Percentiles rank a stretch among this genome's conserved stretches.
Conservation (phyloP, 179 eudicot species). For the Carnegiea gigantea region DNA sequence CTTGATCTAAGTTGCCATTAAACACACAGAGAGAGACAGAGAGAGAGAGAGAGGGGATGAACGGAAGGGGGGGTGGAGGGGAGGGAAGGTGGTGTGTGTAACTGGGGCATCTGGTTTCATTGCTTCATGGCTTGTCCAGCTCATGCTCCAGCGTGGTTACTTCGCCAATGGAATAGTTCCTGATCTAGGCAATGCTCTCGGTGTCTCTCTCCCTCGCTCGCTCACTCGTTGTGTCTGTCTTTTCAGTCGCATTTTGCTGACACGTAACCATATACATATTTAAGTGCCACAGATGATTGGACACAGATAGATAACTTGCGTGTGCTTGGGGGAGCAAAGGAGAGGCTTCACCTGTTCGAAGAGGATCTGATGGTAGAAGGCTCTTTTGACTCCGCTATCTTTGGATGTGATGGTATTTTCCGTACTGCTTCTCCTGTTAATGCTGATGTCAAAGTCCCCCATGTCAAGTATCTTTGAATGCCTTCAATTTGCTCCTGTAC, state of each 20-base stretch:
- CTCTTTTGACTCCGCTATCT: conserved; percentile 28
- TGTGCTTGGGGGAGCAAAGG: conserved; percentile 24
- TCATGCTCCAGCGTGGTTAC: conserved; percentile 18
- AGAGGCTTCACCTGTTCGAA: conserved; percentile 22
- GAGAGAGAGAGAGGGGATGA: no score
- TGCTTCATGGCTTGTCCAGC: conserved; percentile 28
- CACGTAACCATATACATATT: no score
- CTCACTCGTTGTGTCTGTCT: background rate
- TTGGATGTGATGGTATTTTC: conserved; percentile 26
- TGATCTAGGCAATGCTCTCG: background rate
- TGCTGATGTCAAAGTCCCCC: background rate
- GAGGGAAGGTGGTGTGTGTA: background rate
- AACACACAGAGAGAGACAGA: no score
- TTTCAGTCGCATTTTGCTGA: background rate
- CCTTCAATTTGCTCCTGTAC: background rate
- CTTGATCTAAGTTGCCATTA: no score
- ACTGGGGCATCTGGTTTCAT: conserved; percentile 27
- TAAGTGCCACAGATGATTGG: background rate
- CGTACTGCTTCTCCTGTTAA: conserved; percentile 25
- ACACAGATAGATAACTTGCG: conserved; percentile 14
- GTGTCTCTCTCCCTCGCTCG: no score
- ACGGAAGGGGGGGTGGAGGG: no score
- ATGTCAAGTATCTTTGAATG: background rate
- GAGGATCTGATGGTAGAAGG: conserved; percentile 21
- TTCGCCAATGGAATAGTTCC: background rate